Conservation (phyloP, 495 filamentous ascomycete genomes). For the Neurospora pannonica region DNA sequence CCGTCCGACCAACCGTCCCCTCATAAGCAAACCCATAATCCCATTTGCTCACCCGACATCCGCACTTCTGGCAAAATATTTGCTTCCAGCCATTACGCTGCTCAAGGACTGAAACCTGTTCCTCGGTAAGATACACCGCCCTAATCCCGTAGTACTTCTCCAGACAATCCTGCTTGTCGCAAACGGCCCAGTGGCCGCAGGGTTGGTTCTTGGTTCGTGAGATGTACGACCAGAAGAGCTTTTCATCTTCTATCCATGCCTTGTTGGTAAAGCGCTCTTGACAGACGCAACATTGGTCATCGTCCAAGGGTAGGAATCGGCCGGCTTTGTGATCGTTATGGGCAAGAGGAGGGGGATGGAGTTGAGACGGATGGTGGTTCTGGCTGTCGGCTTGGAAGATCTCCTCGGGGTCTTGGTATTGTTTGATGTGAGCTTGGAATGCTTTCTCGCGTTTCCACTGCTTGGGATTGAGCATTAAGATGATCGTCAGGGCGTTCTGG, state of each 20-base stretch:
- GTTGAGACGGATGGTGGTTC: background rate
- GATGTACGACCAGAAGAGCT: background rate
- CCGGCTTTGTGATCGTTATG: background rate
- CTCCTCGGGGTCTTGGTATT: background rate
- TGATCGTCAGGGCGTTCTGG: background rate
- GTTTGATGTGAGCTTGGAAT: background rate
- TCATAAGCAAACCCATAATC: background rate
- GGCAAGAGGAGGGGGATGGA: background rate
- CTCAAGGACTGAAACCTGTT: background rate
- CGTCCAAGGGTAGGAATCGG: fast-evolving
- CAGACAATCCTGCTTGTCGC: background rate
- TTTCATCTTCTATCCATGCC: background rate
- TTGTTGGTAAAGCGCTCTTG: background rate
- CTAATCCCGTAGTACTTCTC: background rate
- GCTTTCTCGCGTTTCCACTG: background rate
- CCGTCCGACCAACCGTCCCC: background rate
- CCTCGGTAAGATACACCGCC: background rate
- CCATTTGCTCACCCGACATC: background rate
- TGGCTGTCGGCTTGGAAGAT: background rate
- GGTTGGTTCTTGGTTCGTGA: background rate
- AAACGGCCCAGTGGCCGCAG: background rate
- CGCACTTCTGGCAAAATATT: background rate
- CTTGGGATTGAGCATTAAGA: background rate
- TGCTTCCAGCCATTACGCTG: background rate
- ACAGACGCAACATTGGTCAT: background rate